Evolutionary conservation across 805 yeast genomes (phyloP).

Genomic region (Lachancea sp.): DNA sequence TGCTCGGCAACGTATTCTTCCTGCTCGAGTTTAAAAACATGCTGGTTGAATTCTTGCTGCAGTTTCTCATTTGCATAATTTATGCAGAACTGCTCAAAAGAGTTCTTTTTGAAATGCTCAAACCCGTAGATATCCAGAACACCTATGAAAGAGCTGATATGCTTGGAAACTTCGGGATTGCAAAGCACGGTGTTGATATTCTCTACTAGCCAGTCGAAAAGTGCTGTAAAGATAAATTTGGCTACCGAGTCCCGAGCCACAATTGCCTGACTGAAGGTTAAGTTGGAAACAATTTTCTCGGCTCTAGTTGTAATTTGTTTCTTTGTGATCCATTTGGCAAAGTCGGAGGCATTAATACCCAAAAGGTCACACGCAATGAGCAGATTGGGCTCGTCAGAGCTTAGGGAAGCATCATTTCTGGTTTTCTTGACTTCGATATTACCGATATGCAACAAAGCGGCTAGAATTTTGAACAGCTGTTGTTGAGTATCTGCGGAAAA

Average conservation of each 20-base stretch:
- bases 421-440: conserved; percentile 83
- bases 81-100: conserved; percentile 96
- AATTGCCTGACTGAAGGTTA: conserved; percentile 74
- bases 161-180: conserved; percentile 56
- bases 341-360: conserved; percentile 65
- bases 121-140: conserved; percentile 96
- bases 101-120: conserved; percentile 89
- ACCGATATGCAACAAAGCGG: conserved; percentile 89
- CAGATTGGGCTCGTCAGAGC: conserved; percentile 81
- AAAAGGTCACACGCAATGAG: conserved; percentile 76
- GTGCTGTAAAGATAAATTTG: conserved; percentile 83
- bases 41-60: conserved; percentile 96
- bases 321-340: conserved; percentile 88
- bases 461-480: conserved; percentile 68
- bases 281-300: conserved; percentile 81
- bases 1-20: conserved; percentile 89
- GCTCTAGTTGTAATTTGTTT: conserved; percentile 89
- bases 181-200: conserved; percentile 78
- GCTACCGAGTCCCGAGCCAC: conserved; percentile 97
- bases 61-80: conserved; percentile 94
- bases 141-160: conserved; percentile 76
- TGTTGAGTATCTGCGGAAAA: conserved; percentile 51
- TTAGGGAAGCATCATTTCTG: conserved; percentile 71
- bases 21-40: conserved; percentile 93
- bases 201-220: conserved; percentile 92